Base-by-base conservation (phyloP, 2,329 filamentous ascomycete species). In the Fulvia fulva region DNA sequence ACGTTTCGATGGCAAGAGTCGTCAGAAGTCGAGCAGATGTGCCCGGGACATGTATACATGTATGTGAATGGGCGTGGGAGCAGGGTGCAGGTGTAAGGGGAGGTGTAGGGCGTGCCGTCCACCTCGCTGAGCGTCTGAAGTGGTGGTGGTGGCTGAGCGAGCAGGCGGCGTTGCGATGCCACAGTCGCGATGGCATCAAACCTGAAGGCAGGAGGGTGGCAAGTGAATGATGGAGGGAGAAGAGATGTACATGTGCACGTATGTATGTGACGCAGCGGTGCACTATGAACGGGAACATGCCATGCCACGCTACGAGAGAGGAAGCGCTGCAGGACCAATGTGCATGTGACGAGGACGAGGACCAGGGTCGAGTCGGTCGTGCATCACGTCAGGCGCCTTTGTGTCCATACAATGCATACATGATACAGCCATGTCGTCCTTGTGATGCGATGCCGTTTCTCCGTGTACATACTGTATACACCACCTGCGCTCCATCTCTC, bases 1-100 rank as follows among this genome's bases (percentile, higher is more conserved):
- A 91, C 9, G 88, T 88, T 73, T 94, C 90, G 70, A 94, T 91
- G 53, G 89, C 89, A 51, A 93, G 81, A 5, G 78, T 80, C 59
- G 74, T 68, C 50, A 78, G 63, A 43, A 56, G 52, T 43, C 74
- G 73, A n/a, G n/a, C n/a, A n/a, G n/a, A n/a, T n/a, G n/a, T n/a
- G n/a, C n/a, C n/a, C n/a, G n/a, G n/a, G n/a, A n/a, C n/a, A n/a
- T n/a, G n/a, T n/a, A n/a, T n/a, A n/a, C n/a, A n/a, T n/a, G n/a
- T n/a, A n/a, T n/a, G n/a, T n/a, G n/a, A n/a, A n/a, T n/a, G n/a
- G n/a, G n/a, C n/a, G n/a, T n/a, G n/a, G n/a, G n/a, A n/a, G n/a
- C n/a, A n/a, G n/a, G n/a, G n/a, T n/a, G n/a, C n/a, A n/a, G n/a
- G n/a, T n/a, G n/a, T n/a, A n/a, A n/a, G n/a, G n/a, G n/a, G n/a